These are phyloP conservation scores for Phialophora tarda DNA, from an alignment of 2,329 filamentous ascomycete species.

Conservation along the genomic window DNA sequence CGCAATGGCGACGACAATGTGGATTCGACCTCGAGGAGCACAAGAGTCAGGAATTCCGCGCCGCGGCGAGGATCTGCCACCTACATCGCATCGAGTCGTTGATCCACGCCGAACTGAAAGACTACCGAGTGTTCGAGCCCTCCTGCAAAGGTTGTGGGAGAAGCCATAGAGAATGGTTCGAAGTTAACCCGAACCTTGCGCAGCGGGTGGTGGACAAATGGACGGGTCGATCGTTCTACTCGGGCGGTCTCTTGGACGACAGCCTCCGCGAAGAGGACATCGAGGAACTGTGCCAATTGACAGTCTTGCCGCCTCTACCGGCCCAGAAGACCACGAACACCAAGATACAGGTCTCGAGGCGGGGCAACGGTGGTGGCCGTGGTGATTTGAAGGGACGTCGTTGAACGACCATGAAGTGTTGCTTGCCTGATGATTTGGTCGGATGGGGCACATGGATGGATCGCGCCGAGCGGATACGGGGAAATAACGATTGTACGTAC, in stretches of 20 bases:
- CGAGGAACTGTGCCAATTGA: neutral
- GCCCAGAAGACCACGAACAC: neutral
- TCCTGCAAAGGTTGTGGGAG: conserved; percentile 13
- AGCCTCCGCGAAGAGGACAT: neutral
- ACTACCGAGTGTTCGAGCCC: conserved; percentile 14
- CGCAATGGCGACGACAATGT: conserved; percentile 21
- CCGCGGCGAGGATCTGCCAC: neutral
- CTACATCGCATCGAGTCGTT: conserved; percentile 24
- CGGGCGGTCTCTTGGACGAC: neutral
- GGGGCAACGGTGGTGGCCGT: neutral
- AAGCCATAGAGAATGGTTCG: conserved; percentile 28
- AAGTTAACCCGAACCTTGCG: conserved; percentile 12
- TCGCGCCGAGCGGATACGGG: too few species aligned
- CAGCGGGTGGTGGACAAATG: conserved; percentile 26
- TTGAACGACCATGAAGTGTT: neutral
- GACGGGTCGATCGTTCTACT: conserved; percentile 1
- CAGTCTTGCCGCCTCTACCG: neutral
- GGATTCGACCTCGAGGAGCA: conserved; percentile 11
- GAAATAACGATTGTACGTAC: too few species aligned
- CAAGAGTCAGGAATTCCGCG: too few species aligned
- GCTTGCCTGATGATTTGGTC: neutral
- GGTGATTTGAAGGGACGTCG: neutral
- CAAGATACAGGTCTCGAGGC: neutral
- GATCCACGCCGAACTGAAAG: conserved; percentile 31
- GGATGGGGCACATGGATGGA: too few species aligned